Evolutionary conservation across 441 rosid genomes (phyloP).

Genomic region (Raphanus hybrid): DNA sequence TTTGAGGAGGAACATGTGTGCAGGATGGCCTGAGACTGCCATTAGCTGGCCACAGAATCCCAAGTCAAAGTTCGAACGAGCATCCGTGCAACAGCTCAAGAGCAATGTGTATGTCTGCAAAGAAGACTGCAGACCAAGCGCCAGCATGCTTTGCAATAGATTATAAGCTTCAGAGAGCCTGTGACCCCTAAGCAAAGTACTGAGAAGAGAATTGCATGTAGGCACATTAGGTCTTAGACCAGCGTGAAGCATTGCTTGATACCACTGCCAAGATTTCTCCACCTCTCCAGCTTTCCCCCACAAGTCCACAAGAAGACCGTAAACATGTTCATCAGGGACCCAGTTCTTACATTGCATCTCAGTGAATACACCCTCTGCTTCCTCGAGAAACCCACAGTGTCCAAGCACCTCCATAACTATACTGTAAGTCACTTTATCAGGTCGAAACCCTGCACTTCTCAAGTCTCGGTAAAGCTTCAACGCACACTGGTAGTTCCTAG

Average conservation of each 20-base stretch:
- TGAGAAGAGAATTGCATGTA: slow-evolving; percentile 90
- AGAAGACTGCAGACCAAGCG: slow-evolving; percentile 70
- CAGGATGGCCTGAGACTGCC: slow-evolving; percentile 87
- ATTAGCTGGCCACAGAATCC: slow-evolving; percentile 79
- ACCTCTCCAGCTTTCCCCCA: slow-evolving; percentile 93
- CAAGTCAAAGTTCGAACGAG: slow-evolving; percentile 69
- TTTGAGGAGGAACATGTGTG: slow-evolving; percentile 72
- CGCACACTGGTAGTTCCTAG: slow-evolving; percentile 36
- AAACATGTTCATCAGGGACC: slow-evolving; percentile 95
- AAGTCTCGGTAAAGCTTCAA: slow-evolving; percentile 79
- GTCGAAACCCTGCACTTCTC: slow-evolving; percentile 80
- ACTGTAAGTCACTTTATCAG: slow-evolving; percentile 93
- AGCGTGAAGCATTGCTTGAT: slow-evolving; percentile 77
- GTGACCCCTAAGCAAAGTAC: slow-evolving; percentile 79
- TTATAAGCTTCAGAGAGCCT: slow-evolving; percentile 72
- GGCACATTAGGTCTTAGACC: slow-evolving; percentile 90
- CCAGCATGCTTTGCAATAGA: slow-evolving; percentile 75
- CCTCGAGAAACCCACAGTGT: slow-evolving; percentile 86
- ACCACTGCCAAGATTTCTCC: slow-evolving; percentile 91
- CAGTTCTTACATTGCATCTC: slow-evolving; percentile 85
- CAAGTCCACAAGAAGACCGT: slow-evolving; percentile 87
- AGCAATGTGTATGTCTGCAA: slow-evolving; percentile 89
- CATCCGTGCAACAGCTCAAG: slow-evolving; percentile 87
- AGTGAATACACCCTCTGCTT: slow-evolving; percentile 78
- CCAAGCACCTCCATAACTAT: slow-evolving; percentile 98